A percentile compares a stretch with the other conserved stretches of the same genome.
These are phyloP conservation scores for Blastobotrys buckinghamii DNA, from an alignment of 1,139 yeast species.

Conservation along the genomic window DNA sequence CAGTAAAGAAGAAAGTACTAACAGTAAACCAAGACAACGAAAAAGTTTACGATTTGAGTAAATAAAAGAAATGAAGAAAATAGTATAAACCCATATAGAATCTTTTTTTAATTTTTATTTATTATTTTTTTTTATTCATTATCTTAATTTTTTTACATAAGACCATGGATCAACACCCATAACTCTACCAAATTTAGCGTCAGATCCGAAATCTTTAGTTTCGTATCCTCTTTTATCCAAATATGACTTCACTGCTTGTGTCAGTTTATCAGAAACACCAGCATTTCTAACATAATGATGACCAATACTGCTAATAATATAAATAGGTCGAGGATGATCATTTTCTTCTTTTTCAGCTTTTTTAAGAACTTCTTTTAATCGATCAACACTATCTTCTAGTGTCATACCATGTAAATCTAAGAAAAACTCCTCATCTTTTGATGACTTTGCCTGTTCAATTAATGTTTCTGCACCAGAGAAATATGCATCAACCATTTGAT, in stretches of 20 bases:
- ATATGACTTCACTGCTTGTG: slow-evolving; percentile 28
- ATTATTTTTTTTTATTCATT: neutral
- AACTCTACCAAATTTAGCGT: slow-evolving; percentile 31
- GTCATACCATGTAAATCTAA: slow-evolving; percentile 38
- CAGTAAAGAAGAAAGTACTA: neutral
- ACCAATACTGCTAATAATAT: slow-evolving; percentile 30
- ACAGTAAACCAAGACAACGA: slow-evolving; percentile 2
- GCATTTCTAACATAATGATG: slow-evolving; percentile 25
- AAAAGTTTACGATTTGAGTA: slow-evolving; percentile 12
- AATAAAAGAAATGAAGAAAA: no score
- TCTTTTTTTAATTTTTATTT: neutral
- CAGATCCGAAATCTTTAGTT: slow-evolving; percentile 31
- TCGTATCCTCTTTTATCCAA: slow-evolving; percentile 36
- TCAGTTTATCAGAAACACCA: slow-evolving; percentile 27
- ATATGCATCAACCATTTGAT: slow-evolving; percentile 26
- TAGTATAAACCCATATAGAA: no score
- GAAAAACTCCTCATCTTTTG: slow-evolving; percentile 28
- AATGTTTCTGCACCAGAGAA: slow-evolving; percentile 26
- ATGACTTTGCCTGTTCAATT: slow-evolving; percentile 16
- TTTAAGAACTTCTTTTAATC: slow-evolving; percentile 24
- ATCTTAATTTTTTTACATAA: slow-evolving; percentile 17
- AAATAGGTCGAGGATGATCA: slow-evolving; percentile 28
- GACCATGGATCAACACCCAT: slow-evolving; percentile 39
- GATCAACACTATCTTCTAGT: slow-evolving; percentile 34
- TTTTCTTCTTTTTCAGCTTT: slow-evolving; percentile 24